These are phyloP conservation scores for Metschnikowia drakensbergensis DNA, from an alignment of 805 yeast species.

Conservation along the genomic window DNA sequence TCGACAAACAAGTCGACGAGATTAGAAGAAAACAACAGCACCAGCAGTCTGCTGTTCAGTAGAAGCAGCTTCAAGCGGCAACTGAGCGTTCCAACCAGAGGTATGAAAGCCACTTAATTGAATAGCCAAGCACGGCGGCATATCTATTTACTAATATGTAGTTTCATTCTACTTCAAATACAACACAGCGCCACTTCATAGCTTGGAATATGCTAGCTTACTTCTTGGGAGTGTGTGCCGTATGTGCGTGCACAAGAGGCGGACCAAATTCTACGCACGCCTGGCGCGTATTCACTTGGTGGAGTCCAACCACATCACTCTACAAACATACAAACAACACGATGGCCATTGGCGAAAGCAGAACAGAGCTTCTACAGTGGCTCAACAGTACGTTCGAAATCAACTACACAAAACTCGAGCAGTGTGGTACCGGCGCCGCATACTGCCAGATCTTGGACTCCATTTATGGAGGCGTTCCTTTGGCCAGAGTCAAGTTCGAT, in stretches of 20 bases:
- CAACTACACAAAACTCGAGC: slow-evolving; percentile 74
- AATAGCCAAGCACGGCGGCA: too few relatives aligned
- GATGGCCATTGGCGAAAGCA: slow-evolving; percentile 58
- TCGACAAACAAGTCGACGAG: slow-evolving; percentile 27
- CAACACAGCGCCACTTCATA: too few relatives aligned
- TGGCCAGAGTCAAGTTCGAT: slow-evolving; percentile 70
- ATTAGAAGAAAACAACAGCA: slow-evolving; percentile 11
- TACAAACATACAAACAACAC: not conserved
- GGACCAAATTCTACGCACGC: not conserved
- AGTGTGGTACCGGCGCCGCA: slow-evolving; percentile 94
- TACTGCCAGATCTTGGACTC: slow-evolving; percentile 91
- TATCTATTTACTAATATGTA: too few relatives aligned
- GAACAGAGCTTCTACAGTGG: slow-evolving; percentile 84
- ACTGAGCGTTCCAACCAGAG: too few relatives aligned
- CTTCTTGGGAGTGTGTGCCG: not conserved
- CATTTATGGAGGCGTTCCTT: slow-evolving; percentile 76
- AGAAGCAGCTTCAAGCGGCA: not conserved
- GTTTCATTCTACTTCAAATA: too few relatives aligned
- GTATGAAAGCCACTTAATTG: too few relatives aligned
- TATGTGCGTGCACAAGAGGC: not conserved
- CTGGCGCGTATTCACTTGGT: not conserved
- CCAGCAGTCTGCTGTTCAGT: slow-evolving; percentile 2
- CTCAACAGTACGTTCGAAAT: slow-evolving; percentile 66
- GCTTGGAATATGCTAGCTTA: too few relatives aligned
- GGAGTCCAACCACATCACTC: not conserved